Evolutionary conservation across 306 rosid genomes (phyloP), one percentile per base, ranked within the genome.

Genomic region (Amphicarpaea edgeworthii): DNA sequence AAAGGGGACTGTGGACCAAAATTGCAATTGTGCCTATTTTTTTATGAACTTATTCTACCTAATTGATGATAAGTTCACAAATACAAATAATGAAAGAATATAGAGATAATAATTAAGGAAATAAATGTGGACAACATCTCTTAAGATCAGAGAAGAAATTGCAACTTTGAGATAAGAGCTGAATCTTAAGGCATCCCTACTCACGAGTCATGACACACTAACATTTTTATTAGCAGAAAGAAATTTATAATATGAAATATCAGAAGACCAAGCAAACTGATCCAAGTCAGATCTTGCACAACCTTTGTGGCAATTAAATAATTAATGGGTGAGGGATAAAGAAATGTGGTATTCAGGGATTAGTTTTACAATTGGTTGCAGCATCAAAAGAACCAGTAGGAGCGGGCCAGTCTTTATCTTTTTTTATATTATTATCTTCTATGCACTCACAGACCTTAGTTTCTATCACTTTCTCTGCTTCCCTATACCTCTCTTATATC

Each of bases 381-480:
- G 46, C 43, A 34, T 21, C 9, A 62, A 9, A 63, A 50, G 64
- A 62, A 38, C 38, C 41, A 26, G 40, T 14, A 49, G 70, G 30
- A 41, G 69, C 61, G 1, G 40, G 46, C 7, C 63, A 10, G 40
- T 66, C 54, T 67, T 26, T 19, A 12, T 58, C 79, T 50, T 3
- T n/a, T 20, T 28, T 45, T 74, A 6, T 34, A 32, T 30, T 47
- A 14, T 37, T 41, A 37, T 53, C 26, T 40, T 41, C 30, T 23
- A 23, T n/a, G 14, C 43, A 7, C 47, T 23, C 16, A 1, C 32
- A 41, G 23, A 77, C 34, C 30, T 53, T 77, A 17, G 32, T 23
- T 68, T 77, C 45, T 77, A 42, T 24, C 37, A 12, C 24, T n/a
- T 21, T n/a, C 16, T 41, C 74, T 63, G 46, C 20, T 51, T 76